Base-by-base conservation (phyloP, 169 alveolate species). In the Eimeria mitis region DNA sequence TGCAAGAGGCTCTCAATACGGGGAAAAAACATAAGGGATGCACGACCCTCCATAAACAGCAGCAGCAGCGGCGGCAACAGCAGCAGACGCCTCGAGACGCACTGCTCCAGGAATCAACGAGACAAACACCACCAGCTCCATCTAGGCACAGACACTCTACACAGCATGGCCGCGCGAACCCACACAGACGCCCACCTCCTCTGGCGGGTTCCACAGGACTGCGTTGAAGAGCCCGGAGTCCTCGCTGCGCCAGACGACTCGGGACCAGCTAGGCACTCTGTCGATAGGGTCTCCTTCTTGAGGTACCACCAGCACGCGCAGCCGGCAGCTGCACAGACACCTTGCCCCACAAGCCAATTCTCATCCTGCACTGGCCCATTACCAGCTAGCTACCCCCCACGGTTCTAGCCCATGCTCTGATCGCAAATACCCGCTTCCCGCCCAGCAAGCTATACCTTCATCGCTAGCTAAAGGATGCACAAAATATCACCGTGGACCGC, bases 201-300 rank as follows among this genome's bases (percentile, higher is more conserved):
- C 73, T 73, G 97, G 97, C 25, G 99, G 99, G 89, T 97, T 95
- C 99, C 99, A 98, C 95, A 96, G 96, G 42, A 98, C 98, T 59
- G 98, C 98, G 92, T 98, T 98, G 97, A 96, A 98, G 31, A 98
- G 92, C 52, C 94, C 94, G 84, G 97, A 97, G 89, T 97, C 97
- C 44, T 91, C 97, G 91, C 98, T 97, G 94, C 98, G 97, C 91
- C 97, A 94, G 21, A 98, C 97, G 78, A 97, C 97, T 44, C 95
- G 97, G 23, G 98, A 95, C 99, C 99, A 98, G 25, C 99, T 98
- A 65, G 99, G 99, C 65, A 98, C 98, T 83, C 98, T 96, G 95
- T 98, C 99, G 65, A 97, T 97, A 84, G 97, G 92, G 79, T 97
- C 96, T 68, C 98, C 98, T 90, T 97, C 97, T 70, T 73, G 96